These are phyloP conservation scores for Spergularia azorica DNA, from an alignment of 179 eudicot species.

Conservation along the genomic window DNA sequence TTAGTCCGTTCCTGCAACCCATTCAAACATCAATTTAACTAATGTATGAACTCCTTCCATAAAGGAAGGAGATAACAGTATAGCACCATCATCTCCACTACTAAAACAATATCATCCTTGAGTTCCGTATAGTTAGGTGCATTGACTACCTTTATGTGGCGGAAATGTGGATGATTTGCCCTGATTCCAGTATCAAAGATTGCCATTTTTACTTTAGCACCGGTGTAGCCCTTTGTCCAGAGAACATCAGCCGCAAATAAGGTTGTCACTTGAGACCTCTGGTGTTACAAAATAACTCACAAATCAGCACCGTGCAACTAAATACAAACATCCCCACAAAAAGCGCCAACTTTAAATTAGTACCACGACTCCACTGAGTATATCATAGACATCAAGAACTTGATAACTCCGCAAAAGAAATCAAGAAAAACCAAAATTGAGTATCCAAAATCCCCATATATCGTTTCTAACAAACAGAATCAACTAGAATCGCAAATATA, in stretches of 20 bases:
- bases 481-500: not conserved
- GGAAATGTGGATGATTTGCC: slow-evolving; percentile 89
- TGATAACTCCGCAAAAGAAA: not conserved
- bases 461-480: no score
- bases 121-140: not conserved
- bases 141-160: slow-evolving; percentile 80
- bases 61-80: not conserved
- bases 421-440: not conserved
- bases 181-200: slow-evolving; percentile 98
- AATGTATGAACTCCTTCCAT: not conserved
- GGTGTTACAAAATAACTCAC: slow-evolving; percentile 27
- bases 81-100: not conserved
- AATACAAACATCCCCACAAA: not conserved
- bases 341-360: not conserved
- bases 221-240: slow-evolving; percentile 93
- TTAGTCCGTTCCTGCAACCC: slow-evolving; percentile 86
- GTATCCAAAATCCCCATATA: not conserved
- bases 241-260: slow-evolving; percentile 86
- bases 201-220: slow-evolving; percentile 95
- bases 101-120: not conserved
- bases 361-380: not conserved
- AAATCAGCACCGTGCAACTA: not conserved
- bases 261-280: slow-evolving; percentile 96
- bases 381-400: no score
- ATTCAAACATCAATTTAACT: slow-evolving; percentile 16